Percentiles rank a stretch among this genome's conserved stretches.
phyloP scores from a whole-genome alignment of 192 early-diverging fungal species.

The Coemansia furcata region DNA sequence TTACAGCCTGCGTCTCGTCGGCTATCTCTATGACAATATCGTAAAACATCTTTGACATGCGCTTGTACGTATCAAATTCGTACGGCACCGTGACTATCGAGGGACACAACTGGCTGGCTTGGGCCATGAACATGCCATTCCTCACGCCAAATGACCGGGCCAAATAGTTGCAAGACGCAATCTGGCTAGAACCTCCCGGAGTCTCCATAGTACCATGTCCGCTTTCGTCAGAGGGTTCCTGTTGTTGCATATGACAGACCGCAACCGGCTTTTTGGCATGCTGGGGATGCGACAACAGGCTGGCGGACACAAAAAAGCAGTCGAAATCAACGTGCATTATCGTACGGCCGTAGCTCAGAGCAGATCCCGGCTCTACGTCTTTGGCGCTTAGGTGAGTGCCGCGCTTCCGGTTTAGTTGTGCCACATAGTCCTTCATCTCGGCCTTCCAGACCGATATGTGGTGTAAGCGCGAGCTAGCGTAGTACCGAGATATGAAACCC shows the following conservation, averaged over 20 bases:
- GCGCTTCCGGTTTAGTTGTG: conserved; percentile 15
- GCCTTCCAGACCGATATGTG: conserved; percentile 78
- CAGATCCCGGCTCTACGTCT: background rate
- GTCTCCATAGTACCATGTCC: background rate
- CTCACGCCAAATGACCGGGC: conserved; percentile 71
- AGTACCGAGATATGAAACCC: conserved; percentile 64
- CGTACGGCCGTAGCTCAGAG: conserved; percentile 6
- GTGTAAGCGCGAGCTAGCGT: conserved; percentile 71
- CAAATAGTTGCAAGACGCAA: conserved; percentile 87
- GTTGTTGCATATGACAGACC: conserved; percentile 60
- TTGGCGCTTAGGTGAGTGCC: background rate
- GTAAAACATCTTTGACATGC: conserved; percentile 63
- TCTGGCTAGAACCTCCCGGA: conserved; percentile 51
- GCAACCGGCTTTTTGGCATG: conserved; percentile 67
- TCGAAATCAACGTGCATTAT: conserved; percentile 92
- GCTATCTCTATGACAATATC: conserved; percentile 62
- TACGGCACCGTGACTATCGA: conserved; percentile 65
- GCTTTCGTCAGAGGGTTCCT: background rate
- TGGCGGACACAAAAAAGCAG: conserved; percentile 91
- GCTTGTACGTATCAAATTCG: conserved; percentile 72
- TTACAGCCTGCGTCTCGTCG: conserved; percentile 75
- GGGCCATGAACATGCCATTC: conserved; percentile 77
- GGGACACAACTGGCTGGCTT: conserved; percentile 69
- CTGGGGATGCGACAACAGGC: conserved; percentile 65
- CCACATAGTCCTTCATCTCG: conserved; percentile 65